These are phyloP conservation scores for Neurospora sp. DNA, from an alignment of 2,329 filamentous ascomycete genomes.

Conservation along the genomic window DNA sequence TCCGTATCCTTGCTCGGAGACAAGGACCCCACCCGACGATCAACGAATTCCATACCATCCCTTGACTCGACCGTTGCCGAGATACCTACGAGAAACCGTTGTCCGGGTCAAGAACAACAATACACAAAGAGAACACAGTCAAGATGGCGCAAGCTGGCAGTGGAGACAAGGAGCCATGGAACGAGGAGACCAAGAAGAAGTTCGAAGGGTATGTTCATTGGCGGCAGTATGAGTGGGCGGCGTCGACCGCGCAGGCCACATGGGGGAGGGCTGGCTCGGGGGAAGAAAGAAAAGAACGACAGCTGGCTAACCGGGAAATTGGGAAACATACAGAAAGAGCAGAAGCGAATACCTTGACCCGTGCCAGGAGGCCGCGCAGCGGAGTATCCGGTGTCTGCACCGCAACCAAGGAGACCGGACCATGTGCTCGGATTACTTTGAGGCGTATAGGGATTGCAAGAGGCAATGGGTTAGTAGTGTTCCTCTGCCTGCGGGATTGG, in stretches of 20 bases:
- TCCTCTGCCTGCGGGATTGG: not conserved
- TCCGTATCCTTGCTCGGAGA: not conserved
- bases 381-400: slow-evolving; percentile 78
- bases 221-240: not conserved
- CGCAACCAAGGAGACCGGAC: slow-evolving; percentile 76
- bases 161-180: slow-evolving; percentile 37
- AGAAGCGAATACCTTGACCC: slow-evolving; percentile 90
- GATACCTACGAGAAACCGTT: not conserved
- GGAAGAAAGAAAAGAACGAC: not conserved
- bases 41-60: not conserved
- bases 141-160: not conserved
- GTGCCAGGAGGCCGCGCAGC: slow-evolving; percentile 82
- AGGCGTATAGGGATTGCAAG: slow-evolving; percentile 91
- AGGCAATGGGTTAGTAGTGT: slow-evolving; percentile 69
- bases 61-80: not conserved
- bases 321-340: slow-evolving; percentile 52
- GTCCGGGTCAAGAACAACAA: not conserved
- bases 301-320: slow-evolving; percentile 8
- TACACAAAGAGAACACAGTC: not conserved
- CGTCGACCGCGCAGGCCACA: not conserved
- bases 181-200: slow-evolving; percentile 48
- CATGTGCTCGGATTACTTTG: slow-evolving; percentile 94
- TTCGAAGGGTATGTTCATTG: slow-evolving; percentile 47
- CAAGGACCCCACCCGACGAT: not conserved
- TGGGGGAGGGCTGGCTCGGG: not conserved